phyloP scores from a whole-genome alignment of 2,329 filamentous ascomycete species.

The Aspergillus sp. region DNA sequence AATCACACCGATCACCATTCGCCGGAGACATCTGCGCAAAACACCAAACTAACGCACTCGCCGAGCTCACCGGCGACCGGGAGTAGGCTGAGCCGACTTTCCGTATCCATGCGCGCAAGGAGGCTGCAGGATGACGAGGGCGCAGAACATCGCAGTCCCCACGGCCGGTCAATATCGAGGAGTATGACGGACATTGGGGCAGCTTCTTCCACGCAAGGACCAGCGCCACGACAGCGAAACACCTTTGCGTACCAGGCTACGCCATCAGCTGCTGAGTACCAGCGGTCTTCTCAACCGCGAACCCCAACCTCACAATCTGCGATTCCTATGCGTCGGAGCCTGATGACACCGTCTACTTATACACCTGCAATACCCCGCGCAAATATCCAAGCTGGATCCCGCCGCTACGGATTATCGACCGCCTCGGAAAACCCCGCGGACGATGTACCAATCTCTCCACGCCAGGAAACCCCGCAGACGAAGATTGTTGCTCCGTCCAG shows the following conservation, averaged over 20 bases:
- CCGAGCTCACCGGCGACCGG: conserved; percentile 32
- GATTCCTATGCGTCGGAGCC: conserved; percentile 45
- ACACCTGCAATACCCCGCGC: conserved; percentile 42
- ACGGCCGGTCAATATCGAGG: conserved; percentile 45
- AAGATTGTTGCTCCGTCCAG: conserved; percentile 40
- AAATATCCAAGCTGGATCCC: conserved; percentile 49
- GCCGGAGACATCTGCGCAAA: conserved; percentile 14
- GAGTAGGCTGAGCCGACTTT: conserved; percentile 46
- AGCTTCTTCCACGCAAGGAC: conserved; percentile 32
- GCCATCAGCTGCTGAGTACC: conserved; percentile 31
- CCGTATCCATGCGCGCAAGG: conserved; percentile 44
- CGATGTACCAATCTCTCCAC: conserved; percentile 26
- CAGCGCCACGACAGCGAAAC: conserved; percentile 39
- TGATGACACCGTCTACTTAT: conserved; percentile 38
- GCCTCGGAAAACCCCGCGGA: conserved; percentile 27
- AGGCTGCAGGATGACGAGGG: conserved; percentile 43
- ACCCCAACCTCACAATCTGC: conserved; percentile 38
- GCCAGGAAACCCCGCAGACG: conserved; percentile 34
- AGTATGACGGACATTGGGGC: conserved; percentile 48
- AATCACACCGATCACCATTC: conserved; percentile 26
- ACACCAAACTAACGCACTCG: conserved; percentile 19
- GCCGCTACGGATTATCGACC: conserved; percentile 41
- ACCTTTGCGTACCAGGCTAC: conserved; percentile 34
- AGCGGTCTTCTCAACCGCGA: conserved; percentile 32
- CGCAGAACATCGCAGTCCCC: conserved; percentile 34